A percentile compares a stretch with the other conserved stretches of the same genome.
Conservation (phyloP, 331 rosid species). For the Spiraea crenata region DNA sequence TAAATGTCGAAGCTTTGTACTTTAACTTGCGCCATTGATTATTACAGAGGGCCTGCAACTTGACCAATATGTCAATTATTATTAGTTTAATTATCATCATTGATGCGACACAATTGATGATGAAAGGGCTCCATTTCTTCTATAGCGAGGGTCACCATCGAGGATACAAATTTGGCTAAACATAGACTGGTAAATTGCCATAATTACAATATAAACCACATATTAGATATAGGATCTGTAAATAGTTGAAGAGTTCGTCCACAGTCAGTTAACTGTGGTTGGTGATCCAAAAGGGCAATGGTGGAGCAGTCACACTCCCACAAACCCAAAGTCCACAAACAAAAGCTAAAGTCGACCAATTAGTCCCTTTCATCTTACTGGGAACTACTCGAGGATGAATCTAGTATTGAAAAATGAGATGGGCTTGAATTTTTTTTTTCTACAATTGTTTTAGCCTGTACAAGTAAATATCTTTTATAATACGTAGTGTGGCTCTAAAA, state of each 20-base stretch:
- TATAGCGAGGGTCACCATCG: background rate
- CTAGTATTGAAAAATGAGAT: too few species aligned
- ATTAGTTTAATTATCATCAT: constrained; percentile 5
- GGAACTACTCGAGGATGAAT: background rate
- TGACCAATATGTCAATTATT: background rate
- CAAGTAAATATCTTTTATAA: too few species aligned
- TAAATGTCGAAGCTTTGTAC: background rate
- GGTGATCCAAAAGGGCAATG: background rate
- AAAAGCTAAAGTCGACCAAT: constrained; percentile 7
- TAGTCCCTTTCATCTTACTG: background rate
- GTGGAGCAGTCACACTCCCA: background rate
- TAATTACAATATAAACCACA: too few species aligned
- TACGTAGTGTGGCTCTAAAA: too few species aligned
- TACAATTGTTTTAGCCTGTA: too few species aligned
- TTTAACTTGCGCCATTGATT: constrained; percentile 1
- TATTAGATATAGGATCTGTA: background rate
- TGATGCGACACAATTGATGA: constrained; percentile 9
- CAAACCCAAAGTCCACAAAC: constrained; percentile 1
- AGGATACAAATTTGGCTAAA: too few species aligned
- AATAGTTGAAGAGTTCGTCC: background rate
- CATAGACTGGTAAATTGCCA: too few species aligned
- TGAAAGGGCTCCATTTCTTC: background rate
- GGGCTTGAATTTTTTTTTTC: too few species aligned
- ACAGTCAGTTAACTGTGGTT: background rate
- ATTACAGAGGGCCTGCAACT: constrained; percentile 3